Evolutionary conservation across 192 early-diverging fungal species (phyloP).

Genomic region (Coemansia reversa): DNA sequence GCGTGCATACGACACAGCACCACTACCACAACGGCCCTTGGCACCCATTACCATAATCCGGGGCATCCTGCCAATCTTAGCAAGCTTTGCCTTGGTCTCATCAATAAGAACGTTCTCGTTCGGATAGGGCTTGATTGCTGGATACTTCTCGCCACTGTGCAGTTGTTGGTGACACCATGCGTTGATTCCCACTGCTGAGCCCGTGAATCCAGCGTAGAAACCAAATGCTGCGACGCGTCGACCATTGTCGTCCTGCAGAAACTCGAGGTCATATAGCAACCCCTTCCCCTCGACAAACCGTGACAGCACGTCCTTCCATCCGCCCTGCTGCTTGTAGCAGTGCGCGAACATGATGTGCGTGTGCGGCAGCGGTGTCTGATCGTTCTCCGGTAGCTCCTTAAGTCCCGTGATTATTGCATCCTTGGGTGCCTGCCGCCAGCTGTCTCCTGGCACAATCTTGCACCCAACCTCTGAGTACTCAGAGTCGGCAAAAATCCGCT

Average conservation of each 20-base stretch:
- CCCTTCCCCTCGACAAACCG: conserved; percentile 87
- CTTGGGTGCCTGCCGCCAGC: conserved; percentile 82
- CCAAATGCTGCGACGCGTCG: conserved; percentile 96
- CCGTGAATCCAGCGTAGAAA: conserved; percentile 96
- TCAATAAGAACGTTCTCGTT: conserved; percentile 78
- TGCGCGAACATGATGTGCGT: conserved; percentile 98
- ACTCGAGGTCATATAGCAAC: conserved; percentile 90
- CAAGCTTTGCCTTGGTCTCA: conserved; percentile 62
- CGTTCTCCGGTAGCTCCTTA: conserved; percentile 96
- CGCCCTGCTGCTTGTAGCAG: conserved; percentile 94
- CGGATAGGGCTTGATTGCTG: conserved; percentile 77
- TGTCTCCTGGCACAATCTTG: conserved; percentile 70
- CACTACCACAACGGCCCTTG: conserved; percentile 89
- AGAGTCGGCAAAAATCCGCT: conserved; percentile 85
- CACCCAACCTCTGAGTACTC: conserved; percentile 88
- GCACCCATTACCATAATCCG: conserved; percentile 98
- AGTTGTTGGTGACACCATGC: conserved; percentile 85
- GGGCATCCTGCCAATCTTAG: conserved; percentile 66
- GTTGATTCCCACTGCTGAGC: conserved; percentile 87
- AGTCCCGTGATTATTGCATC: conserved; percentile 95
- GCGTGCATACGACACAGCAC: conserved; percentile 80
- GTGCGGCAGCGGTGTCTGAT: conserved; percentile 83
- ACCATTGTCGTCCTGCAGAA: conserved; percentile 77
- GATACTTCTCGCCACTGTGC: conserved; percentile 59
- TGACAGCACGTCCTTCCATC: conserved; percentile 85